Evolutionary conservation across 2,329 filamentous ascomycete genomes (phyloP), one percentile per base, ranked within the genome.

Genomic region (Claviceps spartinae): DNA sequence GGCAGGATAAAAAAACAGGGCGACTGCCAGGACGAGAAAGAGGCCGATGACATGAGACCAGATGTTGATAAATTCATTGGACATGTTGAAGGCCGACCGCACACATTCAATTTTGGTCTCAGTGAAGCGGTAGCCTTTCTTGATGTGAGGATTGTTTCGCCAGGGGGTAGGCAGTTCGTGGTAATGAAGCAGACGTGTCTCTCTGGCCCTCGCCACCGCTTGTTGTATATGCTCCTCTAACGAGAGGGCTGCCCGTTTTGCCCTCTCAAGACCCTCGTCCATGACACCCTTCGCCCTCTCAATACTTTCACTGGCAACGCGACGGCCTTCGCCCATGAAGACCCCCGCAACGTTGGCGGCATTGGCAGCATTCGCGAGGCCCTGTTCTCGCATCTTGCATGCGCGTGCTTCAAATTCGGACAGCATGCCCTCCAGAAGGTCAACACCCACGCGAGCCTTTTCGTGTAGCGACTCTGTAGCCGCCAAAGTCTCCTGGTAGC

Each of bases 21-120:
- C 93, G 44, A 97, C 78, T 13, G 88, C 75, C 40, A 97, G 77
- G 47, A 98, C 86, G 56, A 96, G 75, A 36, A 97, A 63, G n/a
- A 97, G 77, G 18, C 93, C 93, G 34, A 98, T 77, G 13, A 85
- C 81, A 65, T 98, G 93, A 2, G 90, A 91, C 93, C 93, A 98
- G 63, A 98, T 98, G 69, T 98, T 98, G 72, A 97, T 84, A 42
- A 85, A 79, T 70, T 98, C 93, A 69, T 98, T 98, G 57, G 88
- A 94, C 54, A 93, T 72, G 56, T 81, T 78, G 63, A 95, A 90
- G 56, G 88, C 81, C 22, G 89, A 95, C 49, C 80, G 79, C 49
- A 97, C 74, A 65, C 91, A 97, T 59, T 91, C 91, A 52, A 91
- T 73, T 67, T 95, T 95, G 54, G 87, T 89, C 62, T 95, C 88